Evolutionary conservation across 2,329 filamentous ascomycete genomes (phyloP), one percentile per base, ranked within the genome.

Genomic region (Botrytis galanthina): DNA sequence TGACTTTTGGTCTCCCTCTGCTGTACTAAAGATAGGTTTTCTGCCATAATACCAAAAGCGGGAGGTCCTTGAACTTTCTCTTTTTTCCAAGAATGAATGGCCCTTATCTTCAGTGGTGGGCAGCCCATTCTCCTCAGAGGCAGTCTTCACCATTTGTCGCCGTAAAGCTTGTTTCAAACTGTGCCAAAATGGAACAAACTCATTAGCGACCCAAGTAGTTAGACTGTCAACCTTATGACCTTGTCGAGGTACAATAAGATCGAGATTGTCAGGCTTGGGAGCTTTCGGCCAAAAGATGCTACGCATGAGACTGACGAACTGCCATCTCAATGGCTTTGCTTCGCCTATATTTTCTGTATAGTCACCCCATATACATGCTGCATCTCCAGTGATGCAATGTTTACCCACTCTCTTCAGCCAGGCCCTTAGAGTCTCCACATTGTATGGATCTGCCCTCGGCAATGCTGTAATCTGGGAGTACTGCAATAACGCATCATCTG

Each of bases 401-500:
- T 46, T 26, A 7, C 20, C 35, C n/a, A 42, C 10, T 59, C 57
- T 46, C 54, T 71, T 62, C 2, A 60, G 2, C 44, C 39, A 51
- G 0, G 14, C 10, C 14, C 64, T 59, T 6, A 75, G 62, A 22
- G 32, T 68, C 20, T 75, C 67, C 12, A 77, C 69, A 54, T 75
- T 76, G 60, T 69, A 60, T 4, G 32, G 54, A n/a, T 77, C 76
- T 3, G 76, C 71, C 67, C 48, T 39, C 8, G 73, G 75, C 10
- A 77, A 61, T 26, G 46, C 59, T 35, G 61, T 46, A 20, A 76
- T 62, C 22, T 76, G 32, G 14, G 69, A 73, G 35, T 74, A 76
- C 42, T 74, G 76, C 2, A 76, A 26, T 4, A 77, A 54, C 3
- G 76, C 76, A 18, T 60, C 54, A 73, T 76, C 76, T 77, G 26